Evolutionary conservation across 1,284 basidiomycete genomes (phyloP), one percentile per base, ranked within the genome.

Genomic region (Porogramme epimiltina): DNA sequence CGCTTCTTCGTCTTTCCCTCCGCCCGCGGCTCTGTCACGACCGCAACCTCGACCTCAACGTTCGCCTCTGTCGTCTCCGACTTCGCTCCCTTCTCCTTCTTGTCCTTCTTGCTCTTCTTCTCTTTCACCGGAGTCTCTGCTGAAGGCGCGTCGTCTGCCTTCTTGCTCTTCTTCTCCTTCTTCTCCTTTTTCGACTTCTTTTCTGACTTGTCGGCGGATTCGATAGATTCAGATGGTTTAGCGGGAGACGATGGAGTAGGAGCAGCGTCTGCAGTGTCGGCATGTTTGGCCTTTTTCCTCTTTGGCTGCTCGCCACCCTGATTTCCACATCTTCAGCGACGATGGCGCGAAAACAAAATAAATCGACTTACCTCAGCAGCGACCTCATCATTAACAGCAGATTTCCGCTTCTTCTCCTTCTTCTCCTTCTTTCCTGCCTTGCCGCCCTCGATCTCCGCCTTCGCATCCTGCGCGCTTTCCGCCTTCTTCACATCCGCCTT

Each of bases 331-430:
- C n/a, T 18, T 36, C 24, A 34, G 33, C 33, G 4, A n/a, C 33
- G 11, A 20, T 37, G 28, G 28, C 15, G 15, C 28, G 28, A n/a
- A 24, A n/a, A 25, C 18, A 6, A 20, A 26, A 24, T 20, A 37
- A 11, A 5, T 13, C 33, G 22, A 36, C 34, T 23, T 39, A 58
- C 58, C 50, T 50, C 50, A 20, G 48, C 49, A 18, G 42, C 42
- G 37, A 41, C 45, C 44, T 47, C 55, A 19, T 60, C 56, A 13
- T 42, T 53, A 19, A 34, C 59, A 31, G 46, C 40, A 20, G 54
- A 54, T 50, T 66, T 63, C 39, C 61, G 57, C 61, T 68, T 68
- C 55, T 66, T 67, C 3, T 65, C 59, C 53, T 62, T 61, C 51
- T 63, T 63, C 20, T 56, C 52, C 49, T 64, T 52, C 58, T 59